These are phyloP conservation scores for Vanilla planifolia DNA, from an alignment of 106 monocot species.

Conservation along the genomic window DNA sequence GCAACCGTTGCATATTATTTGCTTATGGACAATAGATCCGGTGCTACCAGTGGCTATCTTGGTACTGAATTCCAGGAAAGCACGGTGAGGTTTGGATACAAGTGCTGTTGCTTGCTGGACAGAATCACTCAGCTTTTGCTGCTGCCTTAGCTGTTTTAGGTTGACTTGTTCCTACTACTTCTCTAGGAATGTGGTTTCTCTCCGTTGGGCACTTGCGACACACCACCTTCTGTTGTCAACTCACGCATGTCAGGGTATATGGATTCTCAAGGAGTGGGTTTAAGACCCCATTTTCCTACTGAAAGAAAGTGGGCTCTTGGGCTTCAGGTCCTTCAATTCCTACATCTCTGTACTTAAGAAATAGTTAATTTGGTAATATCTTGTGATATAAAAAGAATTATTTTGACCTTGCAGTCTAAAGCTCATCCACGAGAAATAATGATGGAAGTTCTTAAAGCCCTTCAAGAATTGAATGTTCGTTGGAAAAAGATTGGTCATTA, in stretches of 20 bases:
- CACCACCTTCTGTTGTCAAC: conserved; percentile 19
- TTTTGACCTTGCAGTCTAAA: conserved; percentile 35
- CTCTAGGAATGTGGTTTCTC: conserved; percentile 45
- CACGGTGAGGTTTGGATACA: conserved; percentile 36
- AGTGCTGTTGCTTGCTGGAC: neutral
- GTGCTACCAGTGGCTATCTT: conserved; percentile 60
- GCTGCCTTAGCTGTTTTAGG: neutral
- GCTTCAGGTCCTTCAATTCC: conserved; percentile 50
- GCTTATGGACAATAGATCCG: conserved; percentile 69
- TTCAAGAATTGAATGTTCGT: conserved; percentile 74
- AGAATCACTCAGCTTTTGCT: neutral
- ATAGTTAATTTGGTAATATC: conserved; percentile 5
- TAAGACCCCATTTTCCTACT: conserved; percentile 34
- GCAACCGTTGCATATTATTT: conserved; percentile 88
- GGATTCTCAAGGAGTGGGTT: conserved; percentile 48
- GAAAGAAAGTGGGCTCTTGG: conserved; percentile 95
- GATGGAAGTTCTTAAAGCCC: conserved; percentile 79
- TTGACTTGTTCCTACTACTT: conserved; percentile 5
- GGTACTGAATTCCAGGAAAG: conserved; percentile 77
- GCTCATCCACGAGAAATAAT: conserved; percentile 91
- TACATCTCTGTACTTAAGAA: neutral
- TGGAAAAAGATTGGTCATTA: conserved; percentile 94
- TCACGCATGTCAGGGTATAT: conserved; percentile 32
- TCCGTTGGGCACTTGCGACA: conserved; percentile 19
- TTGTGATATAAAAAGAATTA: neutral